Evolutionary conservation across 116 monocot genomes (phyloP).

Genomic region (Cymodocea nodosa): DNA sequence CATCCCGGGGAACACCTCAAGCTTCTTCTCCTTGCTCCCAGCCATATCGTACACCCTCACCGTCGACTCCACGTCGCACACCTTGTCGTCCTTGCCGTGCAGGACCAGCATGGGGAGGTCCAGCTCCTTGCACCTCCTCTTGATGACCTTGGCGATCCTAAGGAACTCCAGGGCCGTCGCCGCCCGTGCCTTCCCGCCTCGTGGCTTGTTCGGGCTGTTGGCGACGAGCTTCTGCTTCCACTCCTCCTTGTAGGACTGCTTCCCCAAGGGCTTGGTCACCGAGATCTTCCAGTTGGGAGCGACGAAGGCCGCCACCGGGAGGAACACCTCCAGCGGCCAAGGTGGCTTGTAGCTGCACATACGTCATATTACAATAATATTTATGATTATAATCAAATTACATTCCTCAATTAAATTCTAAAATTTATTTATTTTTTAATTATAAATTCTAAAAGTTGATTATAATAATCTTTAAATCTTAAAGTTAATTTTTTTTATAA

Average conservation of each 20-base stretch:
- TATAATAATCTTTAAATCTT: too few relatives aligned
- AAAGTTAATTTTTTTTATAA: too few relatives aligned
- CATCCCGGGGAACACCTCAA: conserved; percentile 33
- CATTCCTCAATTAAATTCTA: too few relatives aligned
- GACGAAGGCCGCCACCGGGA: conserved; percentile 28
- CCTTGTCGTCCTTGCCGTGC: conserved; percentile 37
- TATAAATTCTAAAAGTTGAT: too few relatives aligned
- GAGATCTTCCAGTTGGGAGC: conserved; percentile 29
- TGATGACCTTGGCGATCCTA: conserved; percentile 21
- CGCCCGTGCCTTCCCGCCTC: conserved; percentile 23
- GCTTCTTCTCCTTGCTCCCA: conserved; percentile 38
- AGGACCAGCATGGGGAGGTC: conserved; percentile 39
- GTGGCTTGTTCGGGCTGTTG: conserved; percentile 18
- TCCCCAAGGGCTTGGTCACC: conserved; percentile 20
- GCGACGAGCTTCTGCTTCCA: conserved; percentile 43
- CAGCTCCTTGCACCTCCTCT: conserved; percentile 30
- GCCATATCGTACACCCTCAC: conserved; percentile 15
- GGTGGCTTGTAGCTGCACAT: conserved; percentile 26
- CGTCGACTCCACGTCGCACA: conserved; percentile 37
- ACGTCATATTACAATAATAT: too few relatives aligned
- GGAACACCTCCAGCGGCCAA: conserved; percentile 52
- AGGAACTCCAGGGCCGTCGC: conserved; percentile 35
- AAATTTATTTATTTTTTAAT: too few relatives aligned
- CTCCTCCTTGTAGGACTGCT: conserved; percentile 29
- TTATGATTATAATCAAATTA: too few relatives aligned